phyloP scores from a whole-genome alignment of 2,329 filamentous ascomycete genomes.

The Penicillium janthinellum region DNA sequence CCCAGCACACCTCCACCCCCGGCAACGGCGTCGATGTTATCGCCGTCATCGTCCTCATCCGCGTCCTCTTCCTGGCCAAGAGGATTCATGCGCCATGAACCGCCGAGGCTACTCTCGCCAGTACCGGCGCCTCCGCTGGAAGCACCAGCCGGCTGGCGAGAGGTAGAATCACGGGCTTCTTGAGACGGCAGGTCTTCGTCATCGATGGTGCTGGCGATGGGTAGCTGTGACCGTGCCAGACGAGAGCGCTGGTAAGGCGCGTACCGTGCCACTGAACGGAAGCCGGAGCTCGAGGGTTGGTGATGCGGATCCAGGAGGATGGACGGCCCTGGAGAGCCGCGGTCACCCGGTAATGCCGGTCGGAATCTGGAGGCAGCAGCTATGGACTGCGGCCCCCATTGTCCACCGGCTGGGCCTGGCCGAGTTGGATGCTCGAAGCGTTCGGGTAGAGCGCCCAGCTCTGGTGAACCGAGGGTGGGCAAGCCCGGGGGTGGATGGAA shows the following conservation, averaged over 20 bases:
- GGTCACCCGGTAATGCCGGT: slow-evolving; percentile 26
- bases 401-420: slow-evolving; percentile 21
- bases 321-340: slow-evolving; percentile 44
- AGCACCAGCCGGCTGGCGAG: slow-evolving; percentile 29
- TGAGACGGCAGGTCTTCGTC: slow-evolving; percentile 32
- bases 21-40: slow-evolving; percentile 50
- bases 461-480: slow-evolving; percentile 68
- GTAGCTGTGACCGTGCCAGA: slow-evolving; percentile 29
- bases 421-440: slow-evolving; percentile 31
- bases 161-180: slow-evolving; percentile 17
- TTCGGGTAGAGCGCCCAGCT: slow-evolving; percentile 46
- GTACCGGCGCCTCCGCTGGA: slow-evolving; percentile 42
- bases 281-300: slow-evolving; percentile 45
- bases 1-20: slow-evolving; percentile 63
- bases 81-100: slow-evolving; percentile 52
- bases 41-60: slow-evolving; percentile 51
- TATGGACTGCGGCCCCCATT: slow-evolving; percentile 31
- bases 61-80: slow-evolving; percentile 38
- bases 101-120: slow-evolving; percentile 61
- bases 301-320: slow-evolving; percentile 52
- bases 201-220: slow-evolving; percentile 32
- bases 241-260: slow-evolving; percentile 35
- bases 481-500: slow-evolving; percentile 78
- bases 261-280: slow-evolving; percentile 33
- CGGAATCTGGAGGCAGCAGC: slow-evolving; percentile 33